phyloP scores from a whole-genome alignment of 768 basidiomycete species.

The Agaricus blazei region DNA sequence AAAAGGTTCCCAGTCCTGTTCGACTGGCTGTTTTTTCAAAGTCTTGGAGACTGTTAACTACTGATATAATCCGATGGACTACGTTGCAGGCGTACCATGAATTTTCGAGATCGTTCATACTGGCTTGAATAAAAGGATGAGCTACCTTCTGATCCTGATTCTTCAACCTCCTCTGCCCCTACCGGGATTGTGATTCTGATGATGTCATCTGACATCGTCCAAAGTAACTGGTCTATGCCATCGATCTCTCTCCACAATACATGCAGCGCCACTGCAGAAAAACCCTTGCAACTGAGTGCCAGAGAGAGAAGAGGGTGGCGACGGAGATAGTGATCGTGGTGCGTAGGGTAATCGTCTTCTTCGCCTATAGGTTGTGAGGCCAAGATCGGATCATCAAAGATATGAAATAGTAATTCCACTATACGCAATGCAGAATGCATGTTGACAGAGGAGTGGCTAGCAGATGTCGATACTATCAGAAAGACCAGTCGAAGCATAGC shows the following conservation, averaged over 20 bases:
- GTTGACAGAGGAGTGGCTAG: neutral
- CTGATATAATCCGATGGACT: neutral
- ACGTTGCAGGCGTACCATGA: neutral
- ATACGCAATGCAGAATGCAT: neutral
- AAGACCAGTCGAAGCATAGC: too few species aligned
- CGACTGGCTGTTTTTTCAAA: neutral
- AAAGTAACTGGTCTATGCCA: neutral
- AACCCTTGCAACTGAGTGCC: neutral
- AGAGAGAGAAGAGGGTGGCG: neutral
- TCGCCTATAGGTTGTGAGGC: neutral
- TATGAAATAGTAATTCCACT: neutral
- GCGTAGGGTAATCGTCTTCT: neutral
- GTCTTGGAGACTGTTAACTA: neutral
- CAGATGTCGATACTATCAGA: too few species aligned
- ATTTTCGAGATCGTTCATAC: neutral
- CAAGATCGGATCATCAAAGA: neutral
- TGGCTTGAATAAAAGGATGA: too few species aligned
- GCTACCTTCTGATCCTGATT: too few species aligned
- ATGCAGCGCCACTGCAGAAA: neutral
- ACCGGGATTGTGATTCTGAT: neutral
- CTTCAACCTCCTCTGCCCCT: too few species aligned
- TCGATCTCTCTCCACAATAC: neutral
- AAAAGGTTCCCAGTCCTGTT: neutral
- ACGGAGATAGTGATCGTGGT: neutral
- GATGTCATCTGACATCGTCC: neutral